A percentile compares a stretch with the other conserved stretches of the same genome.
Evolutionary conservation across 768 basidiomycete species (phyloP).

Genomic region (Antrodiella citrinella): DNA sequence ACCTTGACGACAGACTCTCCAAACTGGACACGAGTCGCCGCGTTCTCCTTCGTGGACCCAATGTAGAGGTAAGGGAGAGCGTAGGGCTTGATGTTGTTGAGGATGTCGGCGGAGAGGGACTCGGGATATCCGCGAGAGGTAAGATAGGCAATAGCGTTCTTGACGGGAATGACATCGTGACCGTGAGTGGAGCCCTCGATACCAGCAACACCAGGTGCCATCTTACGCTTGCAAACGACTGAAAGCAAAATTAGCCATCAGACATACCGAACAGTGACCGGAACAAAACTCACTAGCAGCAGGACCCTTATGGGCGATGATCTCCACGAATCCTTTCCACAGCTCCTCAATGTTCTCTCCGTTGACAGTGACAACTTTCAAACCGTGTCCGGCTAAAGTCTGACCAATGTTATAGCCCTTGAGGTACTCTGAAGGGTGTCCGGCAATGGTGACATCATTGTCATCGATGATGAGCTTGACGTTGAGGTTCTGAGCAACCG

Average conservation of each 20-base stretch:
- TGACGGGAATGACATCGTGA: constrained; percentile 82
- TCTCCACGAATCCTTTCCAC: constrained; percentile 54
- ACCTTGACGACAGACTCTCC: constrained; percentile 79
- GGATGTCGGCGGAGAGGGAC: constrained; percentile 40
- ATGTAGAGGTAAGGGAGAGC: constrained; percentile 50
- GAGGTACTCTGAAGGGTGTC: constrained; percentile 81
- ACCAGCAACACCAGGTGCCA: constrained; percentile 46
- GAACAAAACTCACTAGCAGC: constrained; percentile 49
- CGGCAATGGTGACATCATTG: constrained; percentile 90
- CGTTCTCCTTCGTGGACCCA: constrained; percentile 67
- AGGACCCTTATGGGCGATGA: constrained; percentile 61
- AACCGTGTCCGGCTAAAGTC: constrained; percentile 75
- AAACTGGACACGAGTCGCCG: constrained; percentile 76
- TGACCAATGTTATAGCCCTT: constrained; percentile 65
- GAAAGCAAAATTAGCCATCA: neutral
- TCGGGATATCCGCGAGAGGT: constrained; percentile 48
- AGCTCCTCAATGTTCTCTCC: constrained; percentile 78
- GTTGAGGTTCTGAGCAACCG: constrained; percentile 76
- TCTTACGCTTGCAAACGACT: constrained; percentile 60
- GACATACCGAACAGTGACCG: neutral
- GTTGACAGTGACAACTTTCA: constrained; percentile 64
- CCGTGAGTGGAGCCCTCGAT: constrained; percentile 77
- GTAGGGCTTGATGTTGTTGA: constrained; percentile 55
- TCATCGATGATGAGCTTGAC: constrained; percentile 85
- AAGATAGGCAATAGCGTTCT: constrained; percentile 72